phyloP scores from a whole-genome alignment of 768 basidiomycete species.

The Austroboletus eburneus region DNA sequence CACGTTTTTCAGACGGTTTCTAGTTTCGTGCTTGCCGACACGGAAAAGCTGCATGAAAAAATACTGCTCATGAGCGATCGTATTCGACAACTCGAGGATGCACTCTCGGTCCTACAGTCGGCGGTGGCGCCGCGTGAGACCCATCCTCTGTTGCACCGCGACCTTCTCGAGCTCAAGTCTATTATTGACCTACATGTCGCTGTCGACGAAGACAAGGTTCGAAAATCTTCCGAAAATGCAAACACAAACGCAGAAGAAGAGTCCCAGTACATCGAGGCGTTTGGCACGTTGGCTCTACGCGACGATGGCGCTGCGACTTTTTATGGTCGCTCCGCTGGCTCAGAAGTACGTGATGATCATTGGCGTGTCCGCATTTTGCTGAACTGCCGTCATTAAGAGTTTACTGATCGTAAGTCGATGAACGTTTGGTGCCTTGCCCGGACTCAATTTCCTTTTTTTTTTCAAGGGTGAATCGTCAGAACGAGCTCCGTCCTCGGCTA shows the following conservation, averaged over 20 bases:
- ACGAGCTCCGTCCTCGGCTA: background rate
- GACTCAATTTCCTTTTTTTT: slow-evolving; percentile 1
- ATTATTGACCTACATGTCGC: slow-evolving; percentile 66
- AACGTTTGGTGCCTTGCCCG: background rate
- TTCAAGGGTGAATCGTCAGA: slow-evolving; percentile 23
- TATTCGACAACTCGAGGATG: slow-evolving; percentile 69
- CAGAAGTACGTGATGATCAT: slow-evolving; percentile 50
- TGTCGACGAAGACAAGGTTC: slow-evolving; percentile 35
- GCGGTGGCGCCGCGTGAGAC: slow-evolving; percentile 41
- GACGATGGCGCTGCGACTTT: slow-evolving; percentile 70
- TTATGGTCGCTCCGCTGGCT: slow-evolving; percentile 68
- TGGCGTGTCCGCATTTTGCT: slow-evolving; percentile 14
- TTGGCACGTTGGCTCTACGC: slow-evolving; percentile 64
- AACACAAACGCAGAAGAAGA: slow-evolving; percentile 36
- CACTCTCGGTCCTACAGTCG: slow-evolving; percentile 52
- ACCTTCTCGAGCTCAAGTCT: slow-evolving; percentile 62
- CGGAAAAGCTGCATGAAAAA: slow-evolving; percentile 64
- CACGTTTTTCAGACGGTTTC: background rate
- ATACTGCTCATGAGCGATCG: slow-evolving; percentile 66
- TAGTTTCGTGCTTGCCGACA: slow-evolving; percentile 70
- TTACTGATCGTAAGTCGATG: slow-evolving; percentile 47
- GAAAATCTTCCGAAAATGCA: slow-evolving; percentile 27
- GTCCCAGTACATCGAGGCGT: slow-evolving; percentile 58
- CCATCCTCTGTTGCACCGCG: slow-evolving; percentile 58
- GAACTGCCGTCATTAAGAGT: slow-evolving; percentile 35